Base-by-base conservation (phyloP, 2,329 filamentous ascomycete species). In the Sclerotinia minor region DNA sequence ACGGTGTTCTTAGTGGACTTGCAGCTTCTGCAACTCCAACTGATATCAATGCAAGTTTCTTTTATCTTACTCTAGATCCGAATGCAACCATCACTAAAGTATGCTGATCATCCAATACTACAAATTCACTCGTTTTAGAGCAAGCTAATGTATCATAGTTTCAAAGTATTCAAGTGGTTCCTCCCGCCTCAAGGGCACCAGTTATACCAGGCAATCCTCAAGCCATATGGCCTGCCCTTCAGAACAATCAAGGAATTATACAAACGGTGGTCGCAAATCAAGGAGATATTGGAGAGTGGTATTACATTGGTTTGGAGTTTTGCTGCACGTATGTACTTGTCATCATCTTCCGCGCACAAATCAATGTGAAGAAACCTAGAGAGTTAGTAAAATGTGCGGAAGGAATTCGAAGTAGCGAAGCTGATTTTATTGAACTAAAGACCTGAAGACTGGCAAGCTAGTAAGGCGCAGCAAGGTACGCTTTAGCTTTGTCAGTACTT, bases 151-250 rank as follows among this genome's bases (percentile, higher is more conserved):
- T 1, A 2, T 38, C 29, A 8, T n/a, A 65, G 63, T 58, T 65
- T 3, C 9, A 35, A 29, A 65, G 52, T 38, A 15, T 54, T 45
- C 63, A 65, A 65, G 38, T 65, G 24, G 52, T 65, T 35, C 52
- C 63, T 24, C 5, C 2, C 19, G 44, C 63, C 5, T 65, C 63
- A 13, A 57, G 8, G 4, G 63, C 19, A 7, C 13, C 17, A 11
- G 19, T 41, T 11, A 44, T 57, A 21, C 63, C 38, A 47, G 63
- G 63, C 5, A 44, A 45, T 19, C 52, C 57, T 32, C 63, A 65
- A 58, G 63, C 63, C 2, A 13, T 65, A 8, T 65, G 63, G 63
- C 63, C 63, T 54, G 52, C 63, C 1, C 49, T 65, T 13, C 63
- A 65, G 6, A 65, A 57, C 9, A 65, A 57, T 8, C 15, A 57